Evolutionary conservation across 1,139 yeast species (phyloP).

Genomic region (Magnusiomyces ingens): DNA sequence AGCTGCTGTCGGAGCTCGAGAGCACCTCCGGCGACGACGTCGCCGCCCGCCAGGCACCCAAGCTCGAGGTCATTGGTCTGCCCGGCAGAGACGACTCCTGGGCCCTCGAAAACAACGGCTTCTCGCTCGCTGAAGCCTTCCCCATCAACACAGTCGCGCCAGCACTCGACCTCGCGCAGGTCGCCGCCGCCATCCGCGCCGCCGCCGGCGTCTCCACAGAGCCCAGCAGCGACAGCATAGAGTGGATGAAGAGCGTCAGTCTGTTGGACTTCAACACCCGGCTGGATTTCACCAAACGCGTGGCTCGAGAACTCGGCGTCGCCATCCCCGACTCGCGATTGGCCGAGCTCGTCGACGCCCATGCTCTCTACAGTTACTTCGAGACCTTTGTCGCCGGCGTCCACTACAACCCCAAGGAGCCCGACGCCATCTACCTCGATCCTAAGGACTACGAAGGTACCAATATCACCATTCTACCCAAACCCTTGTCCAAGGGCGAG

Average conservation of each 20-base stretch:
- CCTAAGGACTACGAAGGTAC: conserved; percentile 42
- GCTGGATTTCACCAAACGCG: conserved; percentile 49
- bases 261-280: conserved; percentile 30
- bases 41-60: conserved; percentile 7
- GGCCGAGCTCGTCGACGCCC: conserved; percentile 44
- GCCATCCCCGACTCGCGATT: conserved; percentile 60
- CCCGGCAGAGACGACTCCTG: conserved; percentile 11
- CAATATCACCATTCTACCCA: conserved; percentile 43
- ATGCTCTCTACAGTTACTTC: conserved; percentile 42
- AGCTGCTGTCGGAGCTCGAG: conserved; percentile 13
- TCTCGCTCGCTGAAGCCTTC: conserved; percentile 9
- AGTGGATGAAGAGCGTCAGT: conserved; percentile 2
- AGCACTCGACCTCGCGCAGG: conserved; percentile 8
- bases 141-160: conserved; percentile 10
- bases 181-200: neutral
- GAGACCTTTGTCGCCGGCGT: conserved; percentile 41
- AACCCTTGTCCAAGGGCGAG: conserved; percentile 11
- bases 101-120: conserved; percentile 10
- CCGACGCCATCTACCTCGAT: conserved; percentile 66
- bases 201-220: neutral
- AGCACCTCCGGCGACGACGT: conserved; percentile 10
- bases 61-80: conserved; percentile 15
- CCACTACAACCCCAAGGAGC: conserved; percentile 57
- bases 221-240: conserved; percentile 3
- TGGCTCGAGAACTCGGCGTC: conserved; percentile 57